phyloP scores from a whole-genome alignment of 1,284 basidiomycete species.

The Ceratobasidium sp. region DNA sequence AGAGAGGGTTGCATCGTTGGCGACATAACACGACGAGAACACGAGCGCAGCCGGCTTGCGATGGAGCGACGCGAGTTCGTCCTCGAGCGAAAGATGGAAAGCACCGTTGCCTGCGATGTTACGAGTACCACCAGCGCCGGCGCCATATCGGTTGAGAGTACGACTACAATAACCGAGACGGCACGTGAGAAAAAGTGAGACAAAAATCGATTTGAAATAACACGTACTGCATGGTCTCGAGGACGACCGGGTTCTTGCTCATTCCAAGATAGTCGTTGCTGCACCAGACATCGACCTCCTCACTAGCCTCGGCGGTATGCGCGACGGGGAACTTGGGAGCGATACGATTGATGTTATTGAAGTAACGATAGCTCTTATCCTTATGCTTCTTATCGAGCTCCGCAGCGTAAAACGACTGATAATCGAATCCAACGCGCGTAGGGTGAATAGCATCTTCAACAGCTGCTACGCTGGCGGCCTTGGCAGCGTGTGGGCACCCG shows the following conservation, averaged over 20 bases:
- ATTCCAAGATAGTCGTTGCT: slow-evolving; percentile 99
- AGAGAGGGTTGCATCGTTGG: slow-evolving; percentile 97
- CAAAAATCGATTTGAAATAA: slow-evolving; percentile 36
- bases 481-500: slow-evolving; percentile 53
- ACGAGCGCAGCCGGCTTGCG: slow-evolving; percentile 95
- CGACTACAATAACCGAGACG: slow-evolving; percentile 66
- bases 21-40: slow-evolving; percentile 99
- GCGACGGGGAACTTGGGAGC: slow-evolving; percentile 96
- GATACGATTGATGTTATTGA: slow-evolving; percentile 99
- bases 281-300: slow-evolving; percentile 99
- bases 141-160: slow-evolving; percentile 94
- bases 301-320: slow-evolving; percentile 87
- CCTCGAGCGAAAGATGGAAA: slow-evolving; percentile 95
- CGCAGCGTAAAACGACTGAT: slow-evolving; percentile 87
- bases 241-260: slow-evolving; percentile 95
- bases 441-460: slow-evolving; percentile 55
- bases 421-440: slow-evolving; percentile 72
- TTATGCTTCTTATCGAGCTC: slow-evolving; percentile 98
- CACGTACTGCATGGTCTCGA: slow-evolving; percentile 96
- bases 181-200: slow-evolving; percentile 44
- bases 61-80: slow-evolving; percentile 91
- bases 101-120: slow-evolving; percentile 99
- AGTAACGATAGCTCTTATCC: slow-evolving; percentile 98
- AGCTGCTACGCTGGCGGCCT: slow-evolving; percentile 58
- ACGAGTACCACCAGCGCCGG: slow-evolving; percentile 97